Conservation (phyloP, 2,329 filamentous ascomycete species). For the Neonectria sp. region DNA sequence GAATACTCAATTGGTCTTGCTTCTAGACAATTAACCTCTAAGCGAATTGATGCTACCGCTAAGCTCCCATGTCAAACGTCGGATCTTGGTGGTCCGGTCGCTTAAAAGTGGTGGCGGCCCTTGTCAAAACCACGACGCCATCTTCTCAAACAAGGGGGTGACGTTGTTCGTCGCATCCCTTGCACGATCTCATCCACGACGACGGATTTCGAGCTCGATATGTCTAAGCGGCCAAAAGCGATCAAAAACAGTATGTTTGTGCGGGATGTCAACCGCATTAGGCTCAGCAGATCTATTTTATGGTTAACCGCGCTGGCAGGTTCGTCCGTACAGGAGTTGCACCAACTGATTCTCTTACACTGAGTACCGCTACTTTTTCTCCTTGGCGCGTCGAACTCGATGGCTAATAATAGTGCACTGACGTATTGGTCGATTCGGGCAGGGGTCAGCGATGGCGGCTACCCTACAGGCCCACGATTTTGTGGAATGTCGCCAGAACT, state of each 20-base stretch:
- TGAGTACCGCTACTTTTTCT: background rate
- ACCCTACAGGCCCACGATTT: background rate
- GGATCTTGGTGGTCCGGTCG: conserved; percentile 5
- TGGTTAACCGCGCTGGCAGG: background rate
- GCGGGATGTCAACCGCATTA: background rate
- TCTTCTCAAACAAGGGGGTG: conserved; percentile 29
- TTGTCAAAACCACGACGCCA: conserved; percentile 4
- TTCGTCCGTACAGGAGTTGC: background rate
- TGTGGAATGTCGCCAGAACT: background rate
- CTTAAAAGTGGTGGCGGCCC: conserved; percentile 8
- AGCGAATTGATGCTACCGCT: background rate
- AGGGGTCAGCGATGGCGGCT: background rate
- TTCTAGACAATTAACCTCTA: background rate
- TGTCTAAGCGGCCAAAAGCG: background rate
- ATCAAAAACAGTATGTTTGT: background rate
- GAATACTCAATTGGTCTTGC: background rate
- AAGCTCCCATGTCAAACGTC: background rate
- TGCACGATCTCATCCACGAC: background rate
- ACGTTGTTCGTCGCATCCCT: conserved; percentile 12
- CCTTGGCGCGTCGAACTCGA: background rate
- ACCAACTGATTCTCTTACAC: background rate
- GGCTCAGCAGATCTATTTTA: background rate
- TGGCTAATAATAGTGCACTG: background rate
- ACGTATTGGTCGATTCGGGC: background rate
- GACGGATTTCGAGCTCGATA: background rate